phyloP scores from a whole-genome alignment of 805 yeast species.

The Teunomyces cretensis region DNA sequence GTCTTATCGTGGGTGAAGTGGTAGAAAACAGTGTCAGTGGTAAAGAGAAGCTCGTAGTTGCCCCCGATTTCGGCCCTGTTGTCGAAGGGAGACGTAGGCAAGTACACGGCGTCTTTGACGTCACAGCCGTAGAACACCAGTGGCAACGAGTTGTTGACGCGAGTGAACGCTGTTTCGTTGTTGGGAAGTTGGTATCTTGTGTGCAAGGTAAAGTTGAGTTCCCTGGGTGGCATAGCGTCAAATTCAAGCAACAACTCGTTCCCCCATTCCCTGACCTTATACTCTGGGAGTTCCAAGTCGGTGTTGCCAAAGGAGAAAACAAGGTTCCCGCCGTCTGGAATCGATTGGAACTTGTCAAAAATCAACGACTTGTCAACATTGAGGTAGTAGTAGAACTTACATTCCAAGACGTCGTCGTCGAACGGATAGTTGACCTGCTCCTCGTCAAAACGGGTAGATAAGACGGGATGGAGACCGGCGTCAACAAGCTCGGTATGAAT shows the following conservation, averaged over 20 bases:
- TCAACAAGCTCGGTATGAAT: constrained; percentile 8
- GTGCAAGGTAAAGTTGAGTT: constrained; percentile 32
- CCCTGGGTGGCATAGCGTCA: constrained; percentile 8
- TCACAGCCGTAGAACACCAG: constrained; percentile 39
- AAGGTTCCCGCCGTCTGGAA: constrained; percentile 22
- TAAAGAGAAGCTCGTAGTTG: constrained; percentile 35
- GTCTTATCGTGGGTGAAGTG: constrained; percentile 16
- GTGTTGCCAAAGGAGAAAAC: constrained; percentile 30
- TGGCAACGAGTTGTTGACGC: constrained; percentile 21
- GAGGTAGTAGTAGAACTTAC: constrained; percentile 34
- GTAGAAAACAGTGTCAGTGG: constrained; percentile 40
- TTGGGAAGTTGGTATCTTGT: constrained; percentile 41
- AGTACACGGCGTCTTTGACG: constrained; percentile 24
- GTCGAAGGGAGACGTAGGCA: constrained; percentile 40
- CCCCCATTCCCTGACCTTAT: constrained; percentile 39
- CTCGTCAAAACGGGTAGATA: constrained; percentile 16
- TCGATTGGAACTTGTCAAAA: constrained; percentile 37
- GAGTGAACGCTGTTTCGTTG: constrained; percentile 9
- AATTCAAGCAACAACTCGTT: constrained; percentile 35
- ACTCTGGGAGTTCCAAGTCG: constrained; percentile 43
- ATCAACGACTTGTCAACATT: constrained; percentile 32
- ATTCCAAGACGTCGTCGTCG: constrained; percentile 26
- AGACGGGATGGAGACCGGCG: constrained; percentile 41
- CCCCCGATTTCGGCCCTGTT: constrained; percentile 29
- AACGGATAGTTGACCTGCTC: constrained; percentile 8